A percentile compares a stretch with the other conserved stretches of the same genome.
Evolutionary conservation across 2,329 filamentous ascomycete species (phyloP).

Genomic region (Calonectria ilicicola): DNA sequence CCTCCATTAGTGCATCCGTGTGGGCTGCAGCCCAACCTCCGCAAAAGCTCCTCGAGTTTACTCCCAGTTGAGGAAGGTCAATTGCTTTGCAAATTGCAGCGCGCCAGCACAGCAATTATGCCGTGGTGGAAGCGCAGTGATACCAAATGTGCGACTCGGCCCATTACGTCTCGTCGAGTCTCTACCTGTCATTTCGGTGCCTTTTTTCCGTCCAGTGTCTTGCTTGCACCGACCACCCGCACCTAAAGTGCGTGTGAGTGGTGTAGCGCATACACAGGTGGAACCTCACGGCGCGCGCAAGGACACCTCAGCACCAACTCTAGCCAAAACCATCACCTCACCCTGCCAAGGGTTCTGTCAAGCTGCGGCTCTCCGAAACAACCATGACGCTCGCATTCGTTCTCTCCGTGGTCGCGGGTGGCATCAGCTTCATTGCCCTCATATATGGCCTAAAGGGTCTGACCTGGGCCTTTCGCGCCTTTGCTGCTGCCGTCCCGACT

Average conservation of each 20-base stretch:
- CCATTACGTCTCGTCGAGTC: not conserved
- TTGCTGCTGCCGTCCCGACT: slow-evolving; percentile 47
- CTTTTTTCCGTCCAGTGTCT: slow-evolving; percentile 7
- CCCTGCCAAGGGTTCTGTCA: slow-evolving; percentile 26
- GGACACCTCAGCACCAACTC: slow-evolving; percentile 19
- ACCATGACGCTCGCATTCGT: slow-evolving; percentile 46
- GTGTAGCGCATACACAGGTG: slow-evolving; percentile 7
- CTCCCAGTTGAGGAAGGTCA: slow-evolving; percentile 14
- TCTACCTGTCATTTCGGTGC: not conserved
- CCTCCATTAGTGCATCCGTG: not conserved
- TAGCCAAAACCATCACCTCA: slow-evolving; percentile 12
- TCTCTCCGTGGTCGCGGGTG: slow-evolving; percentile 50
- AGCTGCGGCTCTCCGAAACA: slow-evolving; percentile 15
- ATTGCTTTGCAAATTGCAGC: not conserved
- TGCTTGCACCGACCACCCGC: not conserved
- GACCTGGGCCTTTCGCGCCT: slow-evolving; percentile 36
- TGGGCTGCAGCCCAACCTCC: slow-evolving; percentile 8
- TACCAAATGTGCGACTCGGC: slow-evolving; percentile 1
- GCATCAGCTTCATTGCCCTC: slow-evolving; percentile 47
- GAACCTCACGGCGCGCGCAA: slow-evolving; percentile 15
- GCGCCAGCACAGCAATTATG: not conserved
- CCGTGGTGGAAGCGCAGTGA: not conserved
- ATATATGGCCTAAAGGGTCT: slow-evolving; percentile 36
- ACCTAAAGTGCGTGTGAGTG: not conserved
- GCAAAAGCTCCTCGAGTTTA: slow-evolving; percentile 1